These are phyloP conservation scores for Coemansia erecta DNA, from an alignment of 192 early-diverging fungal genomes.

Conservation along the genomic window DNA sequence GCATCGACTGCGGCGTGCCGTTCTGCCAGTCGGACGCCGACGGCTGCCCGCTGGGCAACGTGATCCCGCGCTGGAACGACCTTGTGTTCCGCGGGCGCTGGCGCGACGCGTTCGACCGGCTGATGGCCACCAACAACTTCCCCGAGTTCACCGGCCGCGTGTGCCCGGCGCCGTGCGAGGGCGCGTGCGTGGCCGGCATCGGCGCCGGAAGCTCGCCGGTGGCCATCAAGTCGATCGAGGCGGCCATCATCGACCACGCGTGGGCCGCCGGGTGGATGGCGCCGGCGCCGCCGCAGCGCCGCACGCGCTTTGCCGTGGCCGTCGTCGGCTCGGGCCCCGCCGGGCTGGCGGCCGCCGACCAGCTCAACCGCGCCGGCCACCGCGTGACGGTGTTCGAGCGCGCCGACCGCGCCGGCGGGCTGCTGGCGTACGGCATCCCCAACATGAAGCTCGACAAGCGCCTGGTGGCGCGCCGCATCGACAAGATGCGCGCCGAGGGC, in stretches of 20 bases:
- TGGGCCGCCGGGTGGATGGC: constrained; percentile 98
- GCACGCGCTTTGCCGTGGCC: constrained; percentile 83
- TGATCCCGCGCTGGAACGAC: constrained; percentile 99
- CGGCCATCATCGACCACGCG: constrained; percentile 95
- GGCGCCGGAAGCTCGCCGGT: constrained; percentile 79
- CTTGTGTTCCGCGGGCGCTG: constrained; percentile 95
- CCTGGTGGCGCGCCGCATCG: constrained; percentile 89
- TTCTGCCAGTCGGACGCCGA: constrained; percentile 95
- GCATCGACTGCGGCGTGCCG: constrained; percentile 98
- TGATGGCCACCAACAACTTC: constrained; percentile 98
- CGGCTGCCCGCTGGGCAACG: constrained; percentile 98
- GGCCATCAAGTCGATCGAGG: constrained; percentile 95
- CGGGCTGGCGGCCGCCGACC: constrained; percentile 93
- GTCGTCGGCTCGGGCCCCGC: constrained; percentile 96
- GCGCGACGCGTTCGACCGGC: constrained; percentile 89
- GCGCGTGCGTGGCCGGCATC: constrained; percentile 93
- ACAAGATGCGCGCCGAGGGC: constrained; percentile 93
- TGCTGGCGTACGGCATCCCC: constrained; percentile 98
- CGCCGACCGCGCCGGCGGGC: constrained; percentile 92
- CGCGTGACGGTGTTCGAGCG: constrained; percentile 94
- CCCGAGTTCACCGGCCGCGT: constrained; percentile 99
- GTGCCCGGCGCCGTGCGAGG: constrained; percentile 97
- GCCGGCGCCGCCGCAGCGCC: constrained; percentile 71
- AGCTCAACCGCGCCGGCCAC: constrained; percentile 97
- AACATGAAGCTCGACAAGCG: constrained; percentile 99